Evolutionary conservation across 257 asterid genomes (phyloP).

Genomic region (Nyctanthes arbortristis): DNA sequence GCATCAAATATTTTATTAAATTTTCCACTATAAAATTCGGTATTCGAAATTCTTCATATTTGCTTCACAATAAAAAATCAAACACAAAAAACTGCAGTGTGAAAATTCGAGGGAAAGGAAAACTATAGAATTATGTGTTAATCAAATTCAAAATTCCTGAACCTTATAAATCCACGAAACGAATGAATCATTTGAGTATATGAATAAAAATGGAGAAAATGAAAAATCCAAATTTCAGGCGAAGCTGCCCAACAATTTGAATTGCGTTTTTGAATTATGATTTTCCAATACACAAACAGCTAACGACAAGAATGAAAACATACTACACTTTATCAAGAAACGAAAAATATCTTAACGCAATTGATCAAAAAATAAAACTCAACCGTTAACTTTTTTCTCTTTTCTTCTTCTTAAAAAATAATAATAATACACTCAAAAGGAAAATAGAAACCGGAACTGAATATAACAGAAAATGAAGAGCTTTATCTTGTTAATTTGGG

Average conservation of each 20-base stretch:
- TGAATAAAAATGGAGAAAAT: neutral
- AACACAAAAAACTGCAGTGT: neutral
- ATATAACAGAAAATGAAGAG: neutral
- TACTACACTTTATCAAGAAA: neutral
- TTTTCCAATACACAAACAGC: constrained; percentile 20
- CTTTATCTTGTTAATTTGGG: neutral
- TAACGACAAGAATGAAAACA: constrained; percentile 15
- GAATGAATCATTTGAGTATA: constrained; percentile 34
- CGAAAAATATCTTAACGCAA: neutral
- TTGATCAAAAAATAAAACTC: neutral
- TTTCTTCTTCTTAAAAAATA: too few species aligned
- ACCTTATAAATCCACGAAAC: constrained; percentile 22
- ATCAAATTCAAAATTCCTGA: constrained; percentile 49
- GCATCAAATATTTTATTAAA: neutral
- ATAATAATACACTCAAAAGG: too few species aligned
- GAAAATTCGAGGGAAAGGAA: neutral
- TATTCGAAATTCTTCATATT: neutral
- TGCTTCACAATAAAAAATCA: neutral
- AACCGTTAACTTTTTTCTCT: too few species aligned
- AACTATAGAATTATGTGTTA: constrained; percentile 18
- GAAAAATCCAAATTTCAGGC: constrained; percentile 22
- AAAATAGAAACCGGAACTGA: neutral
- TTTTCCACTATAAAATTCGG: neutral
- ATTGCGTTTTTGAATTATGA: constrained; percentile 4
- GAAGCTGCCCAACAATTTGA: constrained; percentile 11